Conservation (phyloP, 2,329 filamentous ascomycete genomes). For the Colletotrichum sp. region DNA sequence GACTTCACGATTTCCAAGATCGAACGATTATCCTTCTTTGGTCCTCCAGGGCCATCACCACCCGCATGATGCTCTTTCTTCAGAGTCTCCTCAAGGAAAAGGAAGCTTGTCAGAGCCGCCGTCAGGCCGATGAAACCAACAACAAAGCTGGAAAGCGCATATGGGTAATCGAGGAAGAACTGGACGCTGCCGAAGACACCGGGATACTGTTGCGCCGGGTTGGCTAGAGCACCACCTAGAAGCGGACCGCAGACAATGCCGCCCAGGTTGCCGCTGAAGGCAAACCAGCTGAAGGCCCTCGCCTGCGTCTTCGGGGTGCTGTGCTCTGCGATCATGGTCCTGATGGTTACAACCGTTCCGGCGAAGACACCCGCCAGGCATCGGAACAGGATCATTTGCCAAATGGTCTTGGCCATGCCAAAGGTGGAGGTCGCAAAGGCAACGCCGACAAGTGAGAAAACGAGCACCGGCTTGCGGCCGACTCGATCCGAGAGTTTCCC, state of each 20-base stretch:
- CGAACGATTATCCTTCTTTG: not conserved
- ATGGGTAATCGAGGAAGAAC: slow-evolving; percentile 70
- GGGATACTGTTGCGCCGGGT: slow-evolving; percentile 70
- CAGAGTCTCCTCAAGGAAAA: slow-evolving; percentile 71
- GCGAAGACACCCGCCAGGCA: slow-evolving; percentile 77
- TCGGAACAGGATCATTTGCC: slow-evolving; percentile 77
- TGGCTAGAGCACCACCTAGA: slow-evolving; percentile 71
- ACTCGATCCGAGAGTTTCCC: slow-evolving; percentile 66
- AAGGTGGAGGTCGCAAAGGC: slow-evolving; percentile 67
- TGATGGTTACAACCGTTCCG: slow-evolving; percentile 75
- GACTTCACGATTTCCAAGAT: slow-evolving; percentile 54
- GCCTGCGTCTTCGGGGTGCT: slow-evolving; percentile 75
- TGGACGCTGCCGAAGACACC: slow-evolving; percentile 55
- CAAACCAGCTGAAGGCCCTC: slow-evolving; percentile 76
- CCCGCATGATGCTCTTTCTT: slow-evolving; percentile 24
- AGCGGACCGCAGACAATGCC: slow-evolving; percentile 70
- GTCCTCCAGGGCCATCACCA: not conserved
- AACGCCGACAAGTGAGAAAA: slow-evolving; percentile 70
- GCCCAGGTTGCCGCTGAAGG: slow-evolving; percentile 75
- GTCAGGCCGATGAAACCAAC: slow-evolving; percentile 45
- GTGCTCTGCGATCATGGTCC: slow-evolving; percentile 79
- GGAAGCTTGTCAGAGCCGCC: slow-evolving; percentile 52
- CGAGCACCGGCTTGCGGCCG: slow-evolving; percentile 75
- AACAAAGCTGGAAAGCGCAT: slow-evolving; percentile 67
- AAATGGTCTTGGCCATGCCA: slow-evolving; percentile 68